These are phyloP conservation scores for Chaetomiaceae sp. DNA, from an alignment of 2,329 filamentous ascomycete genomes.

Conservation along the genomic window DNA sequence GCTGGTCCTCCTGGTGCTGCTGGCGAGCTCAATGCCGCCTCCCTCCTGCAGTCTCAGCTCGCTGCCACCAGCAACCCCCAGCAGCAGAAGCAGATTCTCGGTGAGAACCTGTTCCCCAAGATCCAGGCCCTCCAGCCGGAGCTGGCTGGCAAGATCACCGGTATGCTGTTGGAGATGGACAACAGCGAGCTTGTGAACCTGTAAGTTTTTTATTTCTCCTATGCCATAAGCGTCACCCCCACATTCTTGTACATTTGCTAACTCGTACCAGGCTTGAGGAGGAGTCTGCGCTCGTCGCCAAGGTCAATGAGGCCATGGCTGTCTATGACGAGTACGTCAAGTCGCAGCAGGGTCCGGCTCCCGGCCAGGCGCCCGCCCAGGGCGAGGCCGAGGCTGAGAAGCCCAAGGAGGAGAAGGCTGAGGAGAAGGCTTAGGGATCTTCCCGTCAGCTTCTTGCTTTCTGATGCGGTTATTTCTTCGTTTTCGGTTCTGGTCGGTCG, in stretches of 20 bases:
- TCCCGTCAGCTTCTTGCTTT: slow-evolving; percentile 16
- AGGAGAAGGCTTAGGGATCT: slow-evolving; percentile 19
- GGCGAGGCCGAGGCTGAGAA: slow-evolving; percentile 38
- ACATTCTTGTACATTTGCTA: slow-evolving; percentile 1
- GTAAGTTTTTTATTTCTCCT: slow-evolving; percentile 61
- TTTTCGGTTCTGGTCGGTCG: slow-evolving; percentile 26
- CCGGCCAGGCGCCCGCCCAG: slow-evolving; percentile 24
- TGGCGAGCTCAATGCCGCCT: slow-evolving; percentile 37
- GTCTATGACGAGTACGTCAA: slow-evolving; percentile 99
- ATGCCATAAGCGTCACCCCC: too few relatives aligned
- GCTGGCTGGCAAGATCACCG: slow-evolving; percentile 97
- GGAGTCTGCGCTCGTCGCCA: slow-evolving; percentile 79
- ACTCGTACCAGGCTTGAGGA: slow-evolving; percentile 68
- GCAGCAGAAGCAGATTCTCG: slow-evolving; percentile 98
- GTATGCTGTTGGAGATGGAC: slow-evolving; percentile 99
- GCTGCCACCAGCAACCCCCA: slow-evolving; percentile 49
- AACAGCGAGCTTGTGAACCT: slow-evolving; percentile 89
- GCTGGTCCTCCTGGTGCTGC: slow-evolving; percentile 33
- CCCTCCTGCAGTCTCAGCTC: slow-evolving; percentile 55
- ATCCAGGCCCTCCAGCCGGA: slow-evolving; percentile 92
- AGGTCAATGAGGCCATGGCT: slow-evolving; percentile 94
- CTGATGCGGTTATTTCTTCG: slow-evolving; percentile 17
- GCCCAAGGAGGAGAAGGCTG: slow-evolving; percentile 43
- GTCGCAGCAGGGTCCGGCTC: slow-evolving; percentile 51
- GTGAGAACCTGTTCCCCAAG: slow-evolving; percentile 98